These are phyloP conservation scores for Groenewaldozyma auringiensis DNA, from an alignment of 1,139 yeast genomes.

Conservation along the genomic window DNA sequence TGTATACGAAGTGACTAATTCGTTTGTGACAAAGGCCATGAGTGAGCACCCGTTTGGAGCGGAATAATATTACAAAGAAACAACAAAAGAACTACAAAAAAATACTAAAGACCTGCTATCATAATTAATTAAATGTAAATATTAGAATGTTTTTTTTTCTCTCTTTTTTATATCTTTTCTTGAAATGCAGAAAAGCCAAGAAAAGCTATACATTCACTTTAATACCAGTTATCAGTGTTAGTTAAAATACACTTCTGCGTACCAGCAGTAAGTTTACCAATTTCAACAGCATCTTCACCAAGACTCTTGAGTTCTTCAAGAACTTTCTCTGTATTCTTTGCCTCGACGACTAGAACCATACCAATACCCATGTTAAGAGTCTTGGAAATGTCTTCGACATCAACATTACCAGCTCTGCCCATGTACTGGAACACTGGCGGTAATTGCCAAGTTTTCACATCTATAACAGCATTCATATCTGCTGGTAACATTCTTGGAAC, in stretches of 20 bases:
- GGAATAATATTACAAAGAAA: conserved; percentile 10
- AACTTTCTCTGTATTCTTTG: conserved; percentile 53
- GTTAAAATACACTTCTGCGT: conserved; percentile 60
- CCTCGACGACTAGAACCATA: conserved; percentile 77
- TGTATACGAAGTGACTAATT: conserved; percentile 39
- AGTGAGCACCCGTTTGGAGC: conserved; percentile 44
- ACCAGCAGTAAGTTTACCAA: conserved; percentile 62
- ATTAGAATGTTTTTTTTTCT: not conserved
- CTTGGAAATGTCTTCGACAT: conserved; percentile 72
- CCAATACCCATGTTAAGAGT: conserved; percentile 96
- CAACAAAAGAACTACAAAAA: not conserved
- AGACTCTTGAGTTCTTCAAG: conserved; percentile 46
- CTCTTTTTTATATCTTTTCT: not conserved
- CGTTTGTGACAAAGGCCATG: conserved; percentile 35
- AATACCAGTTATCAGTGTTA: conserved; percentile 56
- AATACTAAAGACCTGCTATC: not conserved
- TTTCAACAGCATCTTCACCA: conserved; percentile 70
- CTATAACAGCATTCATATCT: conserved; percentile 70
- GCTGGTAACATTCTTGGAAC: conserved; percentile 91
- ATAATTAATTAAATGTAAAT: not conserved
- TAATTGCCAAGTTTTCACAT: conserved; percentile 71
- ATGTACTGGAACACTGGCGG: conserved; percentile 92
- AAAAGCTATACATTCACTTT: too few relatives aligned
- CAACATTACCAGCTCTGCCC: conserved; percentile 86
- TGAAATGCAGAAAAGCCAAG: not conserved